A percentile compares a stretch with the other conserved stretches of the same genome.
Conservation (phyloP, 768 basidiomycete genomes). For the Kwoniella bestiolae region DNA sequence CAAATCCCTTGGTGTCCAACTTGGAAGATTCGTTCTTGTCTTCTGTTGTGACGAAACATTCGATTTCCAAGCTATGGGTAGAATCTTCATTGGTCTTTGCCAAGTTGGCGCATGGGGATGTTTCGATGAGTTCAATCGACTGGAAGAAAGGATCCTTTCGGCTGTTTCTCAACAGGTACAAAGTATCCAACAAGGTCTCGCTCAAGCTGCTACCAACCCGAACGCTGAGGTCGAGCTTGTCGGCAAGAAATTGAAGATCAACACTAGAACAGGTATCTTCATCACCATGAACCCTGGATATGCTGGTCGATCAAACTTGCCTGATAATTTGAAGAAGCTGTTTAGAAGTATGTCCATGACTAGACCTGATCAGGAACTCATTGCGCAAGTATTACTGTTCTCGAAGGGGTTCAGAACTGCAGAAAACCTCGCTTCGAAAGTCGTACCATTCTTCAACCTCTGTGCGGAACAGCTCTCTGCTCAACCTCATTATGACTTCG, state of each 20-base stretch:
- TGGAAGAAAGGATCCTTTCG: constrained; percentile 95
- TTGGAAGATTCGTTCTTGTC: constrained; percentile 98
- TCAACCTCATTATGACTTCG: constrained; percentile 99
- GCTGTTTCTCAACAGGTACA: constrained; percentile 99
- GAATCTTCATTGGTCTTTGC: constrained; percentile 97
- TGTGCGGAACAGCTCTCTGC: constrained; percentile 96
- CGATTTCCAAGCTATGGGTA: constrained; percentile 99
- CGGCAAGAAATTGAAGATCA: constrained; percentile 89
- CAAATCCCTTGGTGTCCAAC: constrained; percentile 94
- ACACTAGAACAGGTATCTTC: constrained; percentile 94
- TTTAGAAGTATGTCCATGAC: constrained; percentile 99
- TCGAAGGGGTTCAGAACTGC: constrained; percentile 99
- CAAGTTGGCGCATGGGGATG: constrained; percentile 98
- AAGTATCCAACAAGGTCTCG: constrained; percentile 94
- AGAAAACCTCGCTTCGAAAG: constrained; percentile 94
- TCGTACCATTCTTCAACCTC: constrained; percentile 98
- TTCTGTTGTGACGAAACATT: constrained; percentile 99
- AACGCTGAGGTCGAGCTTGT: constrained; percentile 92
- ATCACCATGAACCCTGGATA: constrained; percentile 99
- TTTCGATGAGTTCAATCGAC: constrained; percentile 69
- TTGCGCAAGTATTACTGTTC: constrained; percentile 99
- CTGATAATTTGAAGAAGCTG: constrained; percentile 66
- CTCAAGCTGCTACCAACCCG: constrained; percentile 78
- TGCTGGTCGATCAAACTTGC: constrained; percentile 81
- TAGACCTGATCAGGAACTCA: constrained; percentile 94